Conservation (phyloP, 495 filamentous ascomycete species). For the Penicillium bialowiezense region DNA sequence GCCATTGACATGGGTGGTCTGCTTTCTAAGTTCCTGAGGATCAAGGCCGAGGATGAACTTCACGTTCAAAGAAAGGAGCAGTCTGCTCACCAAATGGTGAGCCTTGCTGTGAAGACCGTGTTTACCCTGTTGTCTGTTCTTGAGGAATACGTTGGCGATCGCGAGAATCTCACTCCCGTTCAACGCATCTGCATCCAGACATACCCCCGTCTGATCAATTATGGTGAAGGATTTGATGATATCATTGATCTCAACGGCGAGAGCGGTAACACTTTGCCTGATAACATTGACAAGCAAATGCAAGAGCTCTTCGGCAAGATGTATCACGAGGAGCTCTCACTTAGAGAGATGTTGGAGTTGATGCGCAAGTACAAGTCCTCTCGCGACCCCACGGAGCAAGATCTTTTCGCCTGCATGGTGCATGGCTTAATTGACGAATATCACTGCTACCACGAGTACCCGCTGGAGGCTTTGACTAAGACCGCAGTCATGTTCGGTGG, state of each 20-base stretch:
- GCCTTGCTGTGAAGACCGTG: conserved; percentile 80
- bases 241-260: conserved; percentile 83
- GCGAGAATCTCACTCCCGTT: conserved; percentile 57
- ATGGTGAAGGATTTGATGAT: conserved; percentile 86
- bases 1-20: conserved; percentile 58
- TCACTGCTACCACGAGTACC: conserved; percentile 89
- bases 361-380: conserved; percentile 85
- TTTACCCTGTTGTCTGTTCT: conserved; percentile 75
- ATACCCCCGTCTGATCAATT: conserved; percentile 95
- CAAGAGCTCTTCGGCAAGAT: conserved; percentile 95
- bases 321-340: conserved; percentile 83
- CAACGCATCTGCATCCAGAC: conserved; percentile 86
- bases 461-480: conserved; percentile 86
- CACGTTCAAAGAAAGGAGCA: conserved; percentile 63
- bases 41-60: conserved; percentile 81
- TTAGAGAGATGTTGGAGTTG: conserved; percentile 74
- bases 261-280: conserved; percentile 71
- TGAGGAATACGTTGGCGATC: conserved; percentile 59
- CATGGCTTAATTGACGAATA: conserved; percentile 98
- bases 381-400: conserved; percentile 76
- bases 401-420: conserved; percentile 97
- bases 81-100: conserved; percentile 59
- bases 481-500: conserved; percentile 96
- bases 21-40: conserved; percentile 69
- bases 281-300: conserved; percentile 84